Percentiles rank a stretch among this genome's conserved stretches.
Conservation (phyloP, 2,329 filamentous ascomycete species). For the Penicillium olsonii region DNA sequence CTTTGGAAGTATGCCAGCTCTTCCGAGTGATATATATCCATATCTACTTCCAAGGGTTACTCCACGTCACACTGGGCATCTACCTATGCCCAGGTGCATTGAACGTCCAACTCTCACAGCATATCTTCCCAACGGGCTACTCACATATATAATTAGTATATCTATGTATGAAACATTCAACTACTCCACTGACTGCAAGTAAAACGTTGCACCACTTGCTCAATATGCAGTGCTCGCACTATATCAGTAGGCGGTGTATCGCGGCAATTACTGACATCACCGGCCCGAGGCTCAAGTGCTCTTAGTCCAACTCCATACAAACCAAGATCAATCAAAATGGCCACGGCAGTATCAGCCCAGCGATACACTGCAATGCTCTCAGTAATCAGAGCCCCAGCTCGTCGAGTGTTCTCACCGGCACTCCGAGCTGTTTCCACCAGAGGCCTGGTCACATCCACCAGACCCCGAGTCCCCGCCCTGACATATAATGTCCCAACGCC, state of each 20-base stretch:
- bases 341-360: conserved; percentile 14
- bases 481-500: background rate
- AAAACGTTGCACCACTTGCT: too few relatives aligned
- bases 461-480: background rate
- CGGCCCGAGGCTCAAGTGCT: background rate
- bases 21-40: too few relatives aligned
- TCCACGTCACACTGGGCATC: too few relatives aligned
- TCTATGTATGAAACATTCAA: too few relatives aligned
- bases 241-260: conserved; percentile 17
- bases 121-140: too few relatives aligned
- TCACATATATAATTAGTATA: too few relatives aligned
- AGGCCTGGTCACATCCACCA: conserved; percentile 7
- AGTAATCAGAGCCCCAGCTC: conserved; percentile 7
- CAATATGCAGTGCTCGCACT: too few relatives aligned
- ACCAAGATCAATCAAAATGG: conserved; percentile 11
- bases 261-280: conserved; percentile 26
- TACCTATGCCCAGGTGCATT: too few relatives aligned
- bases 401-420: conserved; percentile 4
- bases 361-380: conserved; percentile 8
- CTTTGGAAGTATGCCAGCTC: too few relatives aligned
- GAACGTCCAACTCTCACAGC: too few relatives aligned
- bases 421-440: conserved; percentile 17
- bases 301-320: background rate
- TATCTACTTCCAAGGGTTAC: too few relatives aligned
- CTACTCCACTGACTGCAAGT: too few relatives aligned